Evolutionary conservation across 176 grass and related monocot genomes (phyloP).

Genomic region (Triticum turgidum): DNA sequence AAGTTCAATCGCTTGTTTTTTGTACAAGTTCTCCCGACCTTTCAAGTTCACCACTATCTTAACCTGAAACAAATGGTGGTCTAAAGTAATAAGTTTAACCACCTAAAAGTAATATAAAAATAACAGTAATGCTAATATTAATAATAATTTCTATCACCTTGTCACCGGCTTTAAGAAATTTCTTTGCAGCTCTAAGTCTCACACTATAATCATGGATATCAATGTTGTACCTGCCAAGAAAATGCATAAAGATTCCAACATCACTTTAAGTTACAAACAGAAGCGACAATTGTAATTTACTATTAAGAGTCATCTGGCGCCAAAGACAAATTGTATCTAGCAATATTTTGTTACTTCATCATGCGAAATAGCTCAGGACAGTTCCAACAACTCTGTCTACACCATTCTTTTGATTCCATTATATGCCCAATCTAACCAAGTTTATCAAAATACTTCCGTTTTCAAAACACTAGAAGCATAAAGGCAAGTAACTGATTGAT

Average conservation of each 20-base stretch:
- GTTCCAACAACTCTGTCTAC: background rate
- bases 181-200: constrained; percentile 74
- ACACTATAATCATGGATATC: constrained; percentile 89
- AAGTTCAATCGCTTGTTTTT: constrained; percentile 81
- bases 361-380: background rate
- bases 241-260: constrained; percentile 7
- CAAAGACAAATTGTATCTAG: background rate
- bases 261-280: background rate
- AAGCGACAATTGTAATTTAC: background rate
- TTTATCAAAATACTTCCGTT: background rate
- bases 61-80: constrained; percentile 48
- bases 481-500: background rate
- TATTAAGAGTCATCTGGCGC: constrained; percentile 10
- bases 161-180: constrained; percentile 93
- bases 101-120: background rate
- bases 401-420: background rate
- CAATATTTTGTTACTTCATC: background rate
- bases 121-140: background rate
- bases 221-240: constrained; percentile 78
- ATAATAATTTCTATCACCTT: constrained; percentile 53
- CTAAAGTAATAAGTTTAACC: constrained; percentile 26
- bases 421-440: background rate
- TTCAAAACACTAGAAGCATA: background rate
- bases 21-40: constrained; percentile 83
- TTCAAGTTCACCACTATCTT: constrained; percentile 94